Evolutionary conservation across 2,329 filamentous ascomycete species (phyloP), one percentile per base, ranked within the genome.

Genomic region (Colletotrichum phormii): DNA sequence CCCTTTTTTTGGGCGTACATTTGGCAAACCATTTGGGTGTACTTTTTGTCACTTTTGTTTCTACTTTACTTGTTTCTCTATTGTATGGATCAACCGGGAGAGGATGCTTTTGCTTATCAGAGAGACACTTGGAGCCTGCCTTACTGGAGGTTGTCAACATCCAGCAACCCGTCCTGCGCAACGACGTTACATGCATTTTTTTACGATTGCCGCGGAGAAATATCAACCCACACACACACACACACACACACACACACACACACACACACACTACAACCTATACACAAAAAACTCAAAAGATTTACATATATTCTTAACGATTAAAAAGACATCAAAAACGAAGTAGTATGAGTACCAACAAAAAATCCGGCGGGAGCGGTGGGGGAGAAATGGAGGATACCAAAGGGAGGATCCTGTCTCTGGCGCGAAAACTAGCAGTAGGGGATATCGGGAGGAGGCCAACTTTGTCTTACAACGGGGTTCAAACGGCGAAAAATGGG

Each of bases 141-240:
- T 5, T n/a, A 12, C 9, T 5, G 49, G 61, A 37, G 61, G 7
- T 42, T 59, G 11, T 24, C 35, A 29, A 15, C 8, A n/a, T 35
- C 35, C 15, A 33, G 2, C 37, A 13, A 42, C 15, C 13, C 37
- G 37, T 46, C 46, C 55, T 35, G 22, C 62, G 42, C 61, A 71
- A 71, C 69, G 42, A 54, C 53, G 42, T 64, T 72, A 69, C 65
- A 46, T 51, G 54, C 69, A 68, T 68, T 71, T 63, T 35, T 37
- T 59, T 59, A 69, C 65, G 59, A 59, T 46, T 63, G 42, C 54
- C n/a, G 35, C 33, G 70, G 66, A 58, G 63, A 67, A 58, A 62
- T 7, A 46, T 37, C n/a, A 24, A 59, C 61, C 37, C 62, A 61
- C 7, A 46, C 18, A 22, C 53, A 60, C n/a, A 69, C 26, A 64